phyloP scores from a whole-genome alignment of 306 rosid genomes.

The Quercus cerris region DNA sequence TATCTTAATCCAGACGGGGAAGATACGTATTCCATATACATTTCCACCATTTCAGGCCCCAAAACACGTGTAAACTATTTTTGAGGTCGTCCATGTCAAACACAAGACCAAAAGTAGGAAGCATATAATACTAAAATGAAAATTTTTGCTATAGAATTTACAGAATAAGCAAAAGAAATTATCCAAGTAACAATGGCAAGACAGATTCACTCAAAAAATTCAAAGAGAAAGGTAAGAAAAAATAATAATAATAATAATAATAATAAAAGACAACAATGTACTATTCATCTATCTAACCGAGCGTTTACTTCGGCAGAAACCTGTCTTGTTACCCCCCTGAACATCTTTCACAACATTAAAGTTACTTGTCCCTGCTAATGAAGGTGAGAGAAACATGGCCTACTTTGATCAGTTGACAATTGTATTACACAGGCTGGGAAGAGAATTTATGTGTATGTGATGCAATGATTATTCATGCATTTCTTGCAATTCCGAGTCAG shows the following conservation, averaged over 20 bases:
- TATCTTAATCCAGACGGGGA: no score
- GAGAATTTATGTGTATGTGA: conserved; percentile 3
- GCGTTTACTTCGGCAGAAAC: not conserved
- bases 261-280: conserved; percentile 13
- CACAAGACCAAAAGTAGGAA: not conserved
- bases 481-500: conserved; percentile 7
- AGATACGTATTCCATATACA: no score
- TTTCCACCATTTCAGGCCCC: no score
- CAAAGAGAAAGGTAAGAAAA: not conserved
- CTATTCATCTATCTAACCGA: conserved; percentile 6
- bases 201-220: conserved; percentile 30
- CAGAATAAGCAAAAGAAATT: conserved; percentile 32
- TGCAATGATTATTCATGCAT: conserved; percentile 1
- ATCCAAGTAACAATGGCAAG: conserved; percentile 31
- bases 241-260: not conserved
- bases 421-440: not conserved
- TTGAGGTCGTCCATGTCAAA: not conserved
- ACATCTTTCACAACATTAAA: conserved; percentile 14
- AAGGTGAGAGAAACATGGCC: not conserved
- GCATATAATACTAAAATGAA: conserved; percentile 1
- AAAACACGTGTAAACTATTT: not conserved
- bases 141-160: conserved; percentile 39
- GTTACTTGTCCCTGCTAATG: not conserved
- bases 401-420: not conserved
- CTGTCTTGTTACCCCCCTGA: not conserved